Conservation (phyloP, 306 rosid genomes). For the Cicer pinnatifidum region DNA sequence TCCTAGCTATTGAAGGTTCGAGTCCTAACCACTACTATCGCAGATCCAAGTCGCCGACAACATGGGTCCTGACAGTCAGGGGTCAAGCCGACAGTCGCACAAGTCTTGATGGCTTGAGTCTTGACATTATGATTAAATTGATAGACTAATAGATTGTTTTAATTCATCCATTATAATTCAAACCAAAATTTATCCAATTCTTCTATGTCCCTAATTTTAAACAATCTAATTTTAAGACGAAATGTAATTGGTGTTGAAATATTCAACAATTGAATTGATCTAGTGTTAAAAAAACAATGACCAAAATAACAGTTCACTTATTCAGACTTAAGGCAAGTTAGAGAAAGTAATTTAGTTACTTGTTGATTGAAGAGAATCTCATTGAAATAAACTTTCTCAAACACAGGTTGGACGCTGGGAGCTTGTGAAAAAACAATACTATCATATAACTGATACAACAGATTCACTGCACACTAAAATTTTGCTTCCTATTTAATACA, state of each 20-base stretch:
- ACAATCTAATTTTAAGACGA: neutral
- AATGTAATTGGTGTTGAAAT: neutral
- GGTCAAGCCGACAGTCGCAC: neutral
- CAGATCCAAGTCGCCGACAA: neutral
- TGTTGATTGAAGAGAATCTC: neutral
- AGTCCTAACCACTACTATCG: neutral
- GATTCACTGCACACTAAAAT: neutral
- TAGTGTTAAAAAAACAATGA: neutral
- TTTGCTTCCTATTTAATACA: neutral
- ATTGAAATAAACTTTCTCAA: neutral
- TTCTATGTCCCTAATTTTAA: neutral
- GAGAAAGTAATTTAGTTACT: neutral
- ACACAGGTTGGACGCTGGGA: neutral
- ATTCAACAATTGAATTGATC: conserved; percentile 4
- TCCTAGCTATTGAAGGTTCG: too few relatives aligned
- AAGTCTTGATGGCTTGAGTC: neutral
- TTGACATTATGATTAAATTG: neutral
- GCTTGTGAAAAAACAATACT: conserved; percentile 9
- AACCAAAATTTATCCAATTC: neutral
- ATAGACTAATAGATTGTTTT: neutral
- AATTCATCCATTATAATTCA: neutral
- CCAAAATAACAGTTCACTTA: neutral
- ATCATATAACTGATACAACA: neutral
- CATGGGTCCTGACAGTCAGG: neutral
- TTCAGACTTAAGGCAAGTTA: neutral